Conservation (phyloP, 176 grass and related monocot species). For the Triticum monococcum region DNA sequence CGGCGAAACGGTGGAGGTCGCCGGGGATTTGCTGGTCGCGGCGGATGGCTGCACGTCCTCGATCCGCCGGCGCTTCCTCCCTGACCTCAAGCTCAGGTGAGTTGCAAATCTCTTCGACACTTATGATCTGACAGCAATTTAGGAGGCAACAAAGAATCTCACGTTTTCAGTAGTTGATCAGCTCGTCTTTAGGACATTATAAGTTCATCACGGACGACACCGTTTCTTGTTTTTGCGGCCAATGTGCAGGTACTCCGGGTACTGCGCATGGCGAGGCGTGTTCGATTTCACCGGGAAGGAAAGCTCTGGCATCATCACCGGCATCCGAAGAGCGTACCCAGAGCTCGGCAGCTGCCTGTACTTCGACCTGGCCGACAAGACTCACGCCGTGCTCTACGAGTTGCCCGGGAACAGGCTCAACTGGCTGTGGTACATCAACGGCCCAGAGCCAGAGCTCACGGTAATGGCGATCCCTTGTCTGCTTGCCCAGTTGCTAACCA, state of each 20-base stretch:
- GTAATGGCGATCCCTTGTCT: slow-evolving; percentile 15
- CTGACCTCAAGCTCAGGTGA: slow-evolving; percentile 69
- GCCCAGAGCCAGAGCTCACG: slow-evolving; percentile 59
- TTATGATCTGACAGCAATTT: background rate
- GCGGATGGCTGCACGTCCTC: slow-evolving; percentile 72
- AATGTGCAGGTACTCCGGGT: slow-evolving; percentile 71
- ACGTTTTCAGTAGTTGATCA: background rate
- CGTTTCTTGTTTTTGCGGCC: background rate
- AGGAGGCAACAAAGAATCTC: background rate
- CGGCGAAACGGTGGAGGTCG: slow-evolving; percentile 50
- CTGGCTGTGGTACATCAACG: slow-evolving; percentile 94
- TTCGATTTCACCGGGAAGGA: slow-evolving; percentile 79
- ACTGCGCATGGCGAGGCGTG: slow-evolving; percentile 79
- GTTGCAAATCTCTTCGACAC: background rate
- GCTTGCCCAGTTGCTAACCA: background rate
- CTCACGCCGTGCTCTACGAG: slow-evolving; percentile 84
- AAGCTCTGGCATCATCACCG: slow-evolving; percentile 39
- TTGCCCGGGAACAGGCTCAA: slow-evolving; percentile 64
- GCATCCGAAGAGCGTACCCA: slow-evolving; percentile 57
- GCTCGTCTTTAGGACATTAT: background rate
- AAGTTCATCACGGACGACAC: background rate
- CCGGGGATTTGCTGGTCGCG: slow-evolving; percentile 68
- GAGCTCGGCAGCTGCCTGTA: slow-evolving; percentile 78
- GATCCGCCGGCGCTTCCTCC: slow-evolving; percentile 69
- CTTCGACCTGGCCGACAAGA: slow-evolving; percentile 73